Percentiles rank a stretch among this genome's conserved stretches.
Conservation (phyloP, 768 basidiomycete genomes). For the Boletus bicolor region DNA sequence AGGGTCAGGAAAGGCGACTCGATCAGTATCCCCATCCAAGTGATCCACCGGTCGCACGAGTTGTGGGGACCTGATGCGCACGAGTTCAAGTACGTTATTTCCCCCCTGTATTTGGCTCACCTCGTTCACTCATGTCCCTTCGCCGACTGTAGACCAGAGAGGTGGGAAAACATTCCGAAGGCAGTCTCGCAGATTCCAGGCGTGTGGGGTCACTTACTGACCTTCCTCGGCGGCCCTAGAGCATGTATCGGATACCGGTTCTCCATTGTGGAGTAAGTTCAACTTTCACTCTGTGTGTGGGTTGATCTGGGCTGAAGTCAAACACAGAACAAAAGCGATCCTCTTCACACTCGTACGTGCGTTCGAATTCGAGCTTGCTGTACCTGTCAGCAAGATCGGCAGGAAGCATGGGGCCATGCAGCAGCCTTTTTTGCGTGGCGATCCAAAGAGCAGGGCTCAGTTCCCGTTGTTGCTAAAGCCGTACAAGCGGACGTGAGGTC, state of each 20-base stretch:
- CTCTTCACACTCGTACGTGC: too few relatives aligned
- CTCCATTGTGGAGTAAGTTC: slow-evolving; percentile 32
- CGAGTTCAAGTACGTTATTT: too few relatives aligned
- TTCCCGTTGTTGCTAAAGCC: not conserved
- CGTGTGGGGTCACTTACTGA: slow-evolving; percentile 55
- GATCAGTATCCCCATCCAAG: too few relatives aligned
- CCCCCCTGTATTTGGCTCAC: too few relatives aligned
- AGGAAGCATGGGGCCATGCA: not conserved
- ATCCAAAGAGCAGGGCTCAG: not conserved
- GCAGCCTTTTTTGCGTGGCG: not conserved
- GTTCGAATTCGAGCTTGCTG: too few relatives aligned
- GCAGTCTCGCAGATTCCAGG: slow-evolving; percentile 48
- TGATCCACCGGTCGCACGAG: too few relatives aligned
- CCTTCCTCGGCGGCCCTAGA: slow-evolving; percentile 27
- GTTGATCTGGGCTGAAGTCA: not conserved
- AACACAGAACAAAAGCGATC: not conserved
- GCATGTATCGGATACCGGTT: too few relatives aligned
- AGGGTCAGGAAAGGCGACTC: too few relatives aligned
- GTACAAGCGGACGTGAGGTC: not conserved
- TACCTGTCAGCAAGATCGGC: too few relatives aligned
- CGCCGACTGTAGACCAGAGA: slow-evolving; percentile 48
- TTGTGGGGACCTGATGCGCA: too few relatives aligned
- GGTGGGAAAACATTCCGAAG: slow-evolving; percentile 53
- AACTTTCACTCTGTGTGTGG: not conserved
- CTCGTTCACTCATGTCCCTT: too few relatives aligned